Evolutionary conservation across 805 yeast genomes (phyloP), one percentile per base, ranked within the genome.

Genomic region (Saccharomycopsis fibuligera): DNA sequence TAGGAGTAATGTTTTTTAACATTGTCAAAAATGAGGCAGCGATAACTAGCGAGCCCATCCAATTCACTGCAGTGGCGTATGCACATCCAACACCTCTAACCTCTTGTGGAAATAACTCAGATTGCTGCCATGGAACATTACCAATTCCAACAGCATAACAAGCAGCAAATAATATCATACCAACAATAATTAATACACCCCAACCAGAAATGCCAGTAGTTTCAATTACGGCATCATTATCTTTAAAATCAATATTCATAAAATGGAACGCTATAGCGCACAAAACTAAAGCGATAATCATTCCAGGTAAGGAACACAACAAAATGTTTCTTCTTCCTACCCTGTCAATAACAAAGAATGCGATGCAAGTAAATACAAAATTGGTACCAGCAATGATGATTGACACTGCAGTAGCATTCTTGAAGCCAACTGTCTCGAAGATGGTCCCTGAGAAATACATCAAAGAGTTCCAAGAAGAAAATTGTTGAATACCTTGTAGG

Each of bases 101-200:
- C 53, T 80, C 78, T 73, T 90, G 95, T 35, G 96, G 93, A 69
- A 91, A 89, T 61, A 91, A 70, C 67, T 91, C 99, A 49, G 91
- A 84, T 62, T 93, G 97, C 62, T 90, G 96, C 99, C 99, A 91
- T 47, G 98, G 97, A 49, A 88, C 91, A 65, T 91, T 90, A 68
- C 99, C 99, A 57, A 90, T 86, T 57, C 98, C 98, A 56, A 87
- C n/a, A 24, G 48, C 22, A 29, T 24, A 41, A 29, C n/a, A 23
- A 25, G 41, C 37, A 41, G 45, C 45, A 27, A 41, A 41, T 16
- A 41, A 14, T 6, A 41, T 41, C 45, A 41, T 41, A 27, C 30
- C 45, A n/a, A 41, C 43, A 27, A 93, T 83, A 49, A 91, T 79
- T 14, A 90, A 81, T 53, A 86, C 78, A 17, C 96, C 95, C 96